Evolutionary conservation across 2,329 filamentous ascomycete genomes (phyloP).

Genomic region (Botrytis byssoidea): DNA sequence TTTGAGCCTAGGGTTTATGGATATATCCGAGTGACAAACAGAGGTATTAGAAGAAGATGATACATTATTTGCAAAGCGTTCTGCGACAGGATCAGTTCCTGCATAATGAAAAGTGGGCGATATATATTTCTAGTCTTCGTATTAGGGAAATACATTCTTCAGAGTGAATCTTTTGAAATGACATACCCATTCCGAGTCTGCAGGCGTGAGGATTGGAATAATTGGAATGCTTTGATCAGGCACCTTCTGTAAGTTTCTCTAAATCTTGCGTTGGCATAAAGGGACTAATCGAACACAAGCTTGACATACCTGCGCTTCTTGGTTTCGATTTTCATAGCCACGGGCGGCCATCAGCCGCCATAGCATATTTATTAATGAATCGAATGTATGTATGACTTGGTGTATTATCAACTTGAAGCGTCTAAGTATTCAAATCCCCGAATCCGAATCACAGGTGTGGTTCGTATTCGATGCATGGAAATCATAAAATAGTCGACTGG

Average conservation of each 20-base stretch:
- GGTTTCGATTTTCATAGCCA: not conserved
- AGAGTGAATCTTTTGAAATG: too few species aligned
- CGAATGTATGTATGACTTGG: not conserved
- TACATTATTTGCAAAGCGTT: not conserved
- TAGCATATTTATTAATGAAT: not conserved
- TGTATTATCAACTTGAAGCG: not conserved
- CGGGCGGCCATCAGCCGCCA: not conserved
- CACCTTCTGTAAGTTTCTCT: not conserved
- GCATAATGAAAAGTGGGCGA: too few species aligned
- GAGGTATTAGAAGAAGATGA: not conserved
- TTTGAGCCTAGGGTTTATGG: not conserved
- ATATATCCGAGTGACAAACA: not conserved
- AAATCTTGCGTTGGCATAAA: not conserved
- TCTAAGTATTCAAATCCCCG: not conserved
- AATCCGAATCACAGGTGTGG: not conserved
- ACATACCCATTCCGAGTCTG: not conserved
- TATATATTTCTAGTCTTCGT: not conserved
- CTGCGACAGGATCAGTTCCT: not conserved
- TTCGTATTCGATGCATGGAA: not conserved
- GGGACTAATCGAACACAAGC: not conserved
- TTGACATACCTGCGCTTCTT: not conserved
- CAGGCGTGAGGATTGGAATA: not conserved
- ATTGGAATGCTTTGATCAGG: not conserved
- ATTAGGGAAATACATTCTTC: not conserved
- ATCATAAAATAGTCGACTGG: too few species aligned